Evolutionary conservation across 179 eudicot genomes (phyloP).

Genomic region (Corrigiola litoralis): DNA sequence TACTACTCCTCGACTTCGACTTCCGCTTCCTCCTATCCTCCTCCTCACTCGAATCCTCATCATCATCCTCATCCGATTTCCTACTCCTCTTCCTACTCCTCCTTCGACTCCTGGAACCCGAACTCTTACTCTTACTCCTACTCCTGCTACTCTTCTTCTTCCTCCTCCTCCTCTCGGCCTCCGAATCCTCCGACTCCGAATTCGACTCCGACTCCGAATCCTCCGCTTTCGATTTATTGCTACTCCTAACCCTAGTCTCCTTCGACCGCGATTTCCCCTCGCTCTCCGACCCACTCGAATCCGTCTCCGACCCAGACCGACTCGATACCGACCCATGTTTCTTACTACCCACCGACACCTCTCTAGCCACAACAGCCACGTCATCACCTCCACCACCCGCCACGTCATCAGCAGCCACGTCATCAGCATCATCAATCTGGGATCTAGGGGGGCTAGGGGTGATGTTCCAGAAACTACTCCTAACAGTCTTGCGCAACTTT

Average conservation of each 20-base stretch:
- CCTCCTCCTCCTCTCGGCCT: not conserved
- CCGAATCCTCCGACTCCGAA: conserved; percentile 40
- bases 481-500: conserved; percentile 51
- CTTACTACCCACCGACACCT: no score
- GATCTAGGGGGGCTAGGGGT: conserved; percentile 83
- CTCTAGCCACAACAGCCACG: not conserved
- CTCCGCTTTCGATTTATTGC: not conserved
- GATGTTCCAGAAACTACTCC: conserved; percentile 50
- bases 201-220: conserved; percentile 16
- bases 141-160: conserved; percentile 19
- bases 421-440: conserved; percentile 21
- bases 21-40: conserved; percentile 30
- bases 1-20: conserved; percentile 17
- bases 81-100: conserved; percentile 32
- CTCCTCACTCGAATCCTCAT: conserved; percentile 36
- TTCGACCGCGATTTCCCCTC: conserved; percentile 15
- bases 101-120: conserved; percentile 36
- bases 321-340: no score
- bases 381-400: conserved; percentile 8
- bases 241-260: conserved; percentile 13
- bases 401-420: conserved; percentile 19
- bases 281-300: conserved; percentile 20
- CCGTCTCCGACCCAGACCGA: conserved; percentile 21
- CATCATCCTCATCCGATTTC: conserved; percentile 33
- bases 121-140: conserved; percentile 24